A percentile compares a stretch with the other conserved stretches of the same genome.
Evolutionary conservation across 495 filamentous ascomycete species (phyloP).

Genomic region (Pyrenopolyporus hunteri): DNA sequence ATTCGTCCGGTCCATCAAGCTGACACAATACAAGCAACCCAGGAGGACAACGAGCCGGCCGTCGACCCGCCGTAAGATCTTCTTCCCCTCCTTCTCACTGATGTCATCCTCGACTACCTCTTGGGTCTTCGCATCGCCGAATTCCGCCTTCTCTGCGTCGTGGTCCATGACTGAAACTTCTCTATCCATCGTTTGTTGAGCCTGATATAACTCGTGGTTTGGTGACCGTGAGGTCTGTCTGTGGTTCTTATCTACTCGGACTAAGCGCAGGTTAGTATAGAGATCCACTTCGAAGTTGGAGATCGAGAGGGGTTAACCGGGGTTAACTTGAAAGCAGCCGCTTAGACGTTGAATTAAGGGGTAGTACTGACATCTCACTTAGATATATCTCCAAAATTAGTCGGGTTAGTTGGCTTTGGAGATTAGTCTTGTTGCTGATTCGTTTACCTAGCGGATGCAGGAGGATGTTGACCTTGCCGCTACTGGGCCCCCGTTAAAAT

Average conservation of each 20-base stretch:
- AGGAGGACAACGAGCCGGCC: conserved; percentile 62
- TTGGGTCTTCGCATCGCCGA: conserved; percentile 21
- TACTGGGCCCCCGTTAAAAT: too few species aligned
- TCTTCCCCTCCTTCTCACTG: conserved; percentile 36
- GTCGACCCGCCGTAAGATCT: conserved; percentile 63
- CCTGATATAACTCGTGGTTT: background rate
- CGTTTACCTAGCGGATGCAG: background rate
- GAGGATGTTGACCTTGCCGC: background rate
- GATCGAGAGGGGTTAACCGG: conserved; percentile 30
- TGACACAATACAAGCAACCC: conserved; percentile 65
- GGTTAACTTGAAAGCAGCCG: background rate
- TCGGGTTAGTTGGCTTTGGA: background rate
- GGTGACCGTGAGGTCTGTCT: conserved; percentile 6
- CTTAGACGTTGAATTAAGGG: background rate
- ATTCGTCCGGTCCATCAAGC: conserved; percentile 68
- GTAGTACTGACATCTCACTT: conserved; percentile 7
- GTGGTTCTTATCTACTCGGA: conserved; percentile 1
- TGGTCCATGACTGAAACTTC: conserved; percentile 30
- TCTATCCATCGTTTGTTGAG: background rate
- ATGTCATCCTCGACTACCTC: conserved; percentile 22
- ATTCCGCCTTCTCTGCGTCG: conserved; percentile 35
- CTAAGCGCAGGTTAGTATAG: background rate
- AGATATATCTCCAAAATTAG: background rate
- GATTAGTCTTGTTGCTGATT: background rate
- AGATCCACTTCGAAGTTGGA: conserved; percentile 14